These are phyloP conservation scores for Claviceps africana DNA, from an alignment of 2,329 filamentous ascomycete genomes.

Conservation along the genomic window DNA sequence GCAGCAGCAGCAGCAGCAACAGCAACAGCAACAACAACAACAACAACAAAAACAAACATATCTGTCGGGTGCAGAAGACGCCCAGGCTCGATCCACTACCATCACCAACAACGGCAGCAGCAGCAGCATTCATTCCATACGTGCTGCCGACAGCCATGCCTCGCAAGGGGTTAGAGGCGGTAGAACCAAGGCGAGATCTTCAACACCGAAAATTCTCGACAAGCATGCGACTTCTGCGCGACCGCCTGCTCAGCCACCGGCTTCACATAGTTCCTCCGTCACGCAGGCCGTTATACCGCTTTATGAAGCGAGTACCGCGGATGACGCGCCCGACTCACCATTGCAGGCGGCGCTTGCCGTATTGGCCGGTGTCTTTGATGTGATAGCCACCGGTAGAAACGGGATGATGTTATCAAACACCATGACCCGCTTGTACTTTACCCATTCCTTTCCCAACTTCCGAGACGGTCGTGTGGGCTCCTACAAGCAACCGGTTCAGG, in stretches of 20 bases:
- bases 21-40: too few species aligned
- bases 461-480: constrained; percentile 13
- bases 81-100: constrained; percentile 1
- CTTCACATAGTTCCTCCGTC: background rate
- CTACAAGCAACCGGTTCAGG: constrained; percentile 27
- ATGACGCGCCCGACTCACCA: constrained; percentile 5
- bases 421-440: constrained; percentile 19
- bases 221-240: background rate
- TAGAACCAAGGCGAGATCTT: background rate
- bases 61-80: constrained; percentile 7
- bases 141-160: constrained; percentile 1
- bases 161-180: background rate
- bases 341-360: constrained; percentile 17
- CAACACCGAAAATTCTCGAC: background rate
- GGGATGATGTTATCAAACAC: constrained; percentile 11
- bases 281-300: background rate
- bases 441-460: constrained; percentile 18
- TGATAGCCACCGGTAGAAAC: constrained; percentile 9
- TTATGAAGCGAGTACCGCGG: background rate
- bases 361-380: constrained; percentile 11
- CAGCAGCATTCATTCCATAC: constrained; percentile 8
- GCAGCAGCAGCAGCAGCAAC: too few species aligned
- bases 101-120: constrained; percentile 8
- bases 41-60: too few species aligned
- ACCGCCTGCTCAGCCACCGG: background rate